Evolutionary conservation across 2,329 filamentous ascomycete genomes (phyloP).

Genomic region (Pseudogymnoascus sp.): DNA sequence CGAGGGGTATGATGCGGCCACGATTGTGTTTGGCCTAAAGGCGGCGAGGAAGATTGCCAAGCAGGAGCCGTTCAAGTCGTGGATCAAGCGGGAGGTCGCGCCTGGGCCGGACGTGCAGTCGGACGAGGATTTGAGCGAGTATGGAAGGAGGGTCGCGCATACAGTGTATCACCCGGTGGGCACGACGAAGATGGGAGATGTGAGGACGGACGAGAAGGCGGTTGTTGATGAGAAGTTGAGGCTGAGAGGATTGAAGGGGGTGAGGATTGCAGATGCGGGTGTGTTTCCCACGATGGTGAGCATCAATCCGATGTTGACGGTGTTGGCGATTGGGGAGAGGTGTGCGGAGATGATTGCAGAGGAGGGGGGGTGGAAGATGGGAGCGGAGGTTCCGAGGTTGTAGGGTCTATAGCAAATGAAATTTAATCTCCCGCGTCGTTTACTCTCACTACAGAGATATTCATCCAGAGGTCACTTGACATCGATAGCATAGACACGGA

Average conservation of each 20-base stretch:
- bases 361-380: constrained; percentile 55
- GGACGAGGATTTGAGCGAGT: constrained; percentile 74
- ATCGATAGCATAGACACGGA: too few species aligned
- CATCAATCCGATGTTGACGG: constrained; percentile 88
- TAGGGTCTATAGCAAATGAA: constrained; percentile 12
- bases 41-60: constrained; percentile 28
- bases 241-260: constrained; percentile 61
- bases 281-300: constrained; percentile 82
- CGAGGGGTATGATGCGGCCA: constrained; percentile 46
- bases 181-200: constrained; percentile 83
- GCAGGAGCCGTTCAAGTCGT: constrained; percentile 34
- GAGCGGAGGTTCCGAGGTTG: constrained; percentile 23
- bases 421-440: too few species aligned
- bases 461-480: too few species aligned
- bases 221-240: constrained; percentile 73
- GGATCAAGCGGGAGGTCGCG: constrained; percentile 35
- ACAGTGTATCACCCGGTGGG: constrained; percentile 87
- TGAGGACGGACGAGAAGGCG: constrained; percentile 58
- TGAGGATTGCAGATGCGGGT: constrained; percentile 79
- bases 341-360: constrained; percentile 76
- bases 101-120: constrained; percentile 44
- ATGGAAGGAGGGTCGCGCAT: constrained; percentile 73
- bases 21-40: constrained; percentile 35
- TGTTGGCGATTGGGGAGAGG: constrained; percentile 74
- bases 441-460: too few species aligned